Evolutionary conservation across 176 grass and related monocot genomes (phyloP).

Genomic region (Triticum aestivum): DNA sequence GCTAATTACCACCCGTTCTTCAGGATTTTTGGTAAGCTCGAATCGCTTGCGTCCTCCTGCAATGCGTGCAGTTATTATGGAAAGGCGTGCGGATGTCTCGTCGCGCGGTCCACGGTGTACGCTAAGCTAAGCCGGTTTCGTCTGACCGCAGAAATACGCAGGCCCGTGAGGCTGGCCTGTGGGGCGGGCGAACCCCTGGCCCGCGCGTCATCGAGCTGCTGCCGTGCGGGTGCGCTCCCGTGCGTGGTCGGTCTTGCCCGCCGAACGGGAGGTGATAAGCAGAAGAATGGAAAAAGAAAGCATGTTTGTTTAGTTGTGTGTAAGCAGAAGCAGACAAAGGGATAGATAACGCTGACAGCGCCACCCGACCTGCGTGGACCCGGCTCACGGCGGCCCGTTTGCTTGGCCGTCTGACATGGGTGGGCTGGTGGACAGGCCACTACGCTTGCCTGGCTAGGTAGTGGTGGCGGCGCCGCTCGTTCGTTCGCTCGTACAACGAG

Average conservation of each 20-base stretch:
- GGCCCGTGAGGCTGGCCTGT: background rate
- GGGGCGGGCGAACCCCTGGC: background rate
- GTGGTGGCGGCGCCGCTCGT: conserved; percentile 9
- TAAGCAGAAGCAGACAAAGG: background rate
- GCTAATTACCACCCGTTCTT: conserved; percentile 8
- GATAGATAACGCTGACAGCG: conserved; percentile 10
- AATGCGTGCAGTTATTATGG: conserved; percentile 27
- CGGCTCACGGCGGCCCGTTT: conserved; percentile 14
- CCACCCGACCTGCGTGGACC: conserved; percentile 22
- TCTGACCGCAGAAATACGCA: background rate
- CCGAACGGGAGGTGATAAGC: background rate
- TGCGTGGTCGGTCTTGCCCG: background rate
- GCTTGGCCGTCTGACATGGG: background rate
- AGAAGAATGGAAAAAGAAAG: background rate
- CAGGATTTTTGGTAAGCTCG: too few species aligned
- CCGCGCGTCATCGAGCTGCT: background rate
- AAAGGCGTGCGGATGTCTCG: conserved; percentile 20
- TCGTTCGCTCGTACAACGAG: background rate
- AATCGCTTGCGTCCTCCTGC: background rate
- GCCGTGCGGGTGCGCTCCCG: background rate
- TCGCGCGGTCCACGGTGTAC: conserved; percentile 10
- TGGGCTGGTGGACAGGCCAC: background rate
- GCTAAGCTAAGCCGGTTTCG: background rate
- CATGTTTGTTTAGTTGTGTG: background rate
- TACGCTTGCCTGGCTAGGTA: background rate